Base-by-base conservation (phyloP, 106 monocot genomes). In the Dendrobium huoshanense region DNA sequence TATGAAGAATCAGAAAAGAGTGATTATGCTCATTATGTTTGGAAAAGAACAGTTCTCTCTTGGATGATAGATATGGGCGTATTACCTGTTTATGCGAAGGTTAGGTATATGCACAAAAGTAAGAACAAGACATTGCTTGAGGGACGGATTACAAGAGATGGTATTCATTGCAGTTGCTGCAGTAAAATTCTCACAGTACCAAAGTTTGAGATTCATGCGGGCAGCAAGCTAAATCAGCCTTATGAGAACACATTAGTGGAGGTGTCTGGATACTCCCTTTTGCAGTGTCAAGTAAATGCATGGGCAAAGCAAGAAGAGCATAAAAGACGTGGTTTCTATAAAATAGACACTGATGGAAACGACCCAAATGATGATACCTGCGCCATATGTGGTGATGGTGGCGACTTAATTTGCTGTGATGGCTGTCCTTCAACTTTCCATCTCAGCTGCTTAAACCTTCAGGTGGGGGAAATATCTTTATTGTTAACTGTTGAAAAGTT, bases 301-400 rank as follows among this genome's bases (percentile, higher is more conserved):
- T 98, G 94, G 94, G 70, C 88, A 51, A 92, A 84, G 55, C 91
- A 90, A 75, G 79, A 87, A 9, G 67, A 83, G 79, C 70, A 70
- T 70, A 85, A 84, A 48, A 64, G 81, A 25, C 68, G 74, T 67
- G 88, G 87, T 67, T 89, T 92, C 44, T 79, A 80, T 81, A 56
- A 18, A 67, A 55, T 91, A 42, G 79, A 85, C 44, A 77, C 80
- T 56, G 81, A 68, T 67, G 90, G 82, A 20, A 90, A 86, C 80
- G 94, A 98, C 48, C 89, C 90, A 13, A 88, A 89, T 88, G 97
- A 98, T 89, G 97, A 98, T 79, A 94, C 92, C n/a, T 96, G 96
- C 77, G 87, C 84, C 33, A 85, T 96, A 16, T 96, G 94, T 86
- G 96, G 88, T 72, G 96, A 96, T 90, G 92, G 94, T 16, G 96